A percentile compares a stretch with the other conserved stretches of the same genome.
These are phyloP conservation scores for Ophiosphaerella herpotricha DNA, from an alignment of 2,329 filamentous ascomycete species.

Conservation along the genomic window DNA sequence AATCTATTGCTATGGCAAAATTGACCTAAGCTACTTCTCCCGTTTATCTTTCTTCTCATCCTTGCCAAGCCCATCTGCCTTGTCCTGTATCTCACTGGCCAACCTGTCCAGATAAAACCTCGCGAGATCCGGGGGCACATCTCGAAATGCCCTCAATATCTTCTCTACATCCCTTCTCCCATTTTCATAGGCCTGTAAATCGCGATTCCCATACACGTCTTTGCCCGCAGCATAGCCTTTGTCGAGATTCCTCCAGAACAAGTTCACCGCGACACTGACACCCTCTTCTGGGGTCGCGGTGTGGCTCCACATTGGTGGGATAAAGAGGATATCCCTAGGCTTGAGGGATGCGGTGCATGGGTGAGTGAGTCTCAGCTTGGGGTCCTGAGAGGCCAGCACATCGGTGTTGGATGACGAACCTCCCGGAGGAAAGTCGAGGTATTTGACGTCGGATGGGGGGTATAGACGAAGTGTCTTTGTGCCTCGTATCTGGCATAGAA, in stretches of 20 bases:
- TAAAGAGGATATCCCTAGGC: slow-evolving; percentile 77
- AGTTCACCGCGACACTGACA: slow-evolving; percentile 80
- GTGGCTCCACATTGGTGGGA: slow-evolving; percentile 85
- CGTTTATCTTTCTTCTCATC: not conserved
- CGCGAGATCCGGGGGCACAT: slow-evolving; percentile 67
- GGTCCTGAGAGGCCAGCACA: slow-evolving; percentile 58
- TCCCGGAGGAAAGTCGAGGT: slow-evolving; percentile 73
- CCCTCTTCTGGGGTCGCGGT: slow-evolving; percentile 61
- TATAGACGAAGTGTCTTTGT: slow-evolving; percentile 76
- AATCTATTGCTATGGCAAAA: too few species aligned
- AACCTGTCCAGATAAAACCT: slow-evolving; percentile 76
- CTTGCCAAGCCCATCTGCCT: slow-evolving; percentile 22
- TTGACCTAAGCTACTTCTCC: too few species aligned
- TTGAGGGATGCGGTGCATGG: slow-evolving; percentile 69
- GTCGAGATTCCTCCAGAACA: slow-evolving; percentile 79
- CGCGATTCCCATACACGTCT: slow-evolving; percentile 88
- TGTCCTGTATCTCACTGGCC: slow-evolving; percentile 66
- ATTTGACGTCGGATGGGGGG: slow-evolving; percentile 73
- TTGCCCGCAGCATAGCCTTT: slow-evolving; percentile 71
- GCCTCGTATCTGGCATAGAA: slow-evolving; percentile 79
- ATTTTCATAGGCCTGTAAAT: slow-evolving; percentile 83
- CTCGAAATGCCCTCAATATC: slow-evolving; percentile 67
- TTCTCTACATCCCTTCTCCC: slow-evolving; percentile 72
- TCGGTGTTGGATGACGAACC: slow-evolving; percentile 80
- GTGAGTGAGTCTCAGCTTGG: slow-evolving; percentile 49